A percentile compares a stretch with the other conserved stretches of the same genome.
Evolutionary conservation across 2,329 filamentous ascomycete genomes (phyloP).

Genomic region (Fusarium longipes): DNA sequence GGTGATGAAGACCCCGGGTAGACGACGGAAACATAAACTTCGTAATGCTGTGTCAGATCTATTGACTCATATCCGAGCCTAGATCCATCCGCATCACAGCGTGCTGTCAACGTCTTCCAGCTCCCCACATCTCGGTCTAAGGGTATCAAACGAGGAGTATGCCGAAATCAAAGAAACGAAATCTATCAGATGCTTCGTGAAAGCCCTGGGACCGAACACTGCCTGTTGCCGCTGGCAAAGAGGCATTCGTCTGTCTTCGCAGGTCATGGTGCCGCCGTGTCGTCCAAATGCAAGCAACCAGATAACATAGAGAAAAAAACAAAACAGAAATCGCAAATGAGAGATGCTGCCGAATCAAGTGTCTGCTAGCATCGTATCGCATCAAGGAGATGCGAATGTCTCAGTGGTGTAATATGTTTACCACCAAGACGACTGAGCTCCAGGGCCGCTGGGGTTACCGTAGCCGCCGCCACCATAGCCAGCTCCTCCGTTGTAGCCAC

Average conservation of each 20-base stretch:
- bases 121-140: constrained; percentile 58
- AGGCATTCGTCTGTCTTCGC: constrained; percentile 51
- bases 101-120: constrained; percentile 53
- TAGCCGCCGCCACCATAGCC: constrained; percentile 61
- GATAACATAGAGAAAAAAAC: constrained; percentile 44
- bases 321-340: constrained; percentile 43
- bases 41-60: constrained; percentile 53
- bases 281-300: constrained; percentile 50
- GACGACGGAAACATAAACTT: constrained; percentile 54
- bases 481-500: constrained; percentile 55
- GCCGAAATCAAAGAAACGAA: constrained; percentile 59
- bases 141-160: constrained; percentile 58
- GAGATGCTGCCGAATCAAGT: constrained; percentile 31
- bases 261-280: constrained; percentile 58
- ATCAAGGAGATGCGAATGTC: constrained; percentile 22
- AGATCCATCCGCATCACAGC: constrained; percentile 52
- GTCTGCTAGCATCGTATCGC: constrained; percentile 38
- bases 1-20: constrained; percentile 48
- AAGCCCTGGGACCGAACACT: constrained; percentile 54
- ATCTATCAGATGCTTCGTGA: constrained; percentile 59
- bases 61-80: constrained; percentile 38
- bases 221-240: constrained; percentile 50
- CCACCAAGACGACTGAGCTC: constrained; percentile 77
- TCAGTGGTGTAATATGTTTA: constrained; percentile 53
- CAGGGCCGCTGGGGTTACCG: constrained; percentile 76